Base-by-base conservation (phyloP, 2,329 filamentous ascomycete genomes). In the Botrytis squamosa region DNA sequence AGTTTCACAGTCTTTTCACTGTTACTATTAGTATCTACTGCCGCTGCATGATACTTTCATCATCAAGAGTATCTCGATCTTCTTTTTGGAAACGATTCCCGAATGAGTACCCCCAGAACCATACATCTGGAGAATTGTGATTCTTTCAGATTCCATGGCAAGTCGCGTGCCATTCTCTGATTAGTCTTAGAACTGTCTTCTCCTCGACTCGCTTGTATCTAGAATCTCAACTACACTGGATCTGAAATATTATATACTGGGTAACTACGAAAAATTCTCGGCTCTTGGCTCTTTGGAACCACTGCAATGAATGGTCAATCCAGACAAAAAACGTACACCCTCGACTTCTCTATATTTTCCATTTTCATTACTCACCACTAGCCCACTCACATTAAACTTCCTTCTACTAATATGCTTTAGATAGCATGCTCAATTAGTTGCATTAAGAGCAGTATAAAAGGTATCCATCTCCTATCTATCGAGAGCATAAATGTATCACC, bases 371-470 rank as follows among this genome's bases (percentile, higher is more conserved):
- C 12, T 16, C 4, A 55, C 2, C 25, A n/a, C 12, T 3, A 1
- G 1, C 25, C 10, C 25, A 55, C 5, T 16, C 25, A n/a, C 5
- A 55, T 16, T n/a, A 55, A 2, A 7, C 12, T 29, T n/a, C 14
- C 12, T 29, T n/a, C 14, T 7, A 2, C n/a, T 22, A 12, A 25
- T 0, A 0, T 16, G 12, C 6, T 16, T 22, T 0, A 25, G 3
- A 4, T n/a, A 9, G 40, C n/a, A 6, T 14, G 3, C 4, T 22
- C 5, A 38, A 25, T 14, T 3, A 8, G 14, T 62, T 40, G 22
- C 3, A 4, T n/a, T 5, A 7, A 38, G 4, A 60, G 4, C 18
- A 38, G 20, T 12, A 25, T 60, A 5, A 14, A 38, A 60, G 10
- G 2, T 25, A 25, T 38, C 10, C 3, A 1, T 52, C 49, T n/a